Evolutionary conservation across 768 basidiomycete genomes (phyloP), one percentile per base, ranked within the genome.

Genomic region (Russula griseocarnosa): DNA sequence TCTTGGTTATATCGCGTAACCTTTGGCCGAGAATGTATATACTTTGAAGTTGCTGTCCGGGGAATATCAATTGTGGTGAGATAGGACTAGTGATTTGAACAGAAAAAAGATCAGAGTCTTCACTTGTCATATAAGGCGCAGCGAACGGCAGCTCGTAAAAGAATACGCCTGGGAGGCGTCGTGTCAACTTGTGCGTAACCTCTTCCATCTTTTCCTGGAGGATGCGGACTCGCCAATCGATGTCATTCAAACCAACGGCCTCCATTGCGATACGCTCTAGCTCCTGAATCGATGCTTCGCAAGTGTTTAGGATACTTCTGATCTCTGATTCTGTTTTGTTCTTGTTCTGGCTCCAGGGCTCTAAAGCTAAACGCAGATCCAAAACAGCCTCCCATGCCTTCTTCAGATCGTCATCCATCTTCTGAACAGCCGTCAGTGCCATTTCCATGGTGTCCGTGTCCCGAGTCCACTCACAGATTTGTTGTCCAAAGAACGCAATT

Each of bases 111-210:
- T 30, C 20, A 20, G 55, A 62, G 20, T 49, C 30, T 13, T 51
- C 49, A 26, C 47, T 42, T 50, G 18, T 50, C 13, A 26, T 3
- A 18, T 20, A 8, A 8, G 61, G 38, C 34, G 16, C 22, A 5
- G 36, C 16, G 28, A 2, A 14, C 22, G 22, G 51, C n/a, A 44
- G 16, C 28, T 44, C n/a, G 49, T n/a, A 18, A 30, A 62, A 57
- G 20, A 7, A 51, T 42, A 62, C 28, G 9, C 61, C 55, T 26
- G 62, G 62, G 13, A 63, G 62, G 10, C 34, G 62, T 22, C 32
- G 62, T 6, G 42, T 58, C 50, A 63, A 44, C 11, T 16, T 1
- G 24, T 57, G 34, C 9, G 61, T 62, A 18, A 30, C 20, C 3
- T 34, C 38, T 20, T 63, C 50, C 42, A 58, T 44, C 1, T 20